These are phyloP conservation scores for Phytophthora ohioensis DNA, from an alignment of 352 stramenopile genomes.

Conservation along the genomic window DNA sequence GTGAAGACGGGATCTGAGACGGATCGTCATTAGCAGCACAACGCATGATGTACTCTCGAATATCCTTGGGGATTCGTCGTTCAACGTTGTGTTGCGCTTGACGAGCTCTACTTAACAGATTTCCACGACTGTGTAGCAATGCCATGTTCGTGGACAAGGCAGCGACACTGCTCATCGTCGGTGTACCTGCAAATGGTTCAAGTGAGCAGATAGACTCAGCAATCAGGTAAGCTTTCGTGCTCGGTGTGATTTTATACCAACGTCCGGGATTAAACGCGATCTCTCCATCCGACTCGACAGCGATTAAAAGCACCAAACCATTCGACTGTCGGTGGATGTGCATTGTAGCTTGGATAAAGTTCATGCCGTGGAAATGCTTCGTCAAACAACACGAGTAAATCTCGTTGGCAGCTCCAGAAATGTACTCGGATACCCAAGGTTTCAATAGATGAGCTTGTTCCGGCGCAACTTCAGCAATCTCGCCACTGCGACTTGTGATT, in stretches of 20 bases:
- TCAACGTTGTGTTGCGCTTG: slow-evolving; percentile 80
- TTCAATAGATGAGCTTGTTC: slow-evolving; percentile 35
- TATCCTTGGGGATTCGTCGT: slow-evolving; percentile 61
- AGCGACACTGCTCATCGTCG: slow-evolving; percentile 37
- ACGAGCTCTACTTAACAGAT: slow-evolving; percentile 62
- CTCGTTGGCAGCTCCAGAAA: slow-evolving; percentile 79
- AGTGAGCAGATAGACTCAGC: slow-evolving; percentile 74
- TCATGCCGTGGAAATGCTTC: slow-evolving; percentile 68
- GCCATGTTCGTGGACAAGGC: slow-evolving; percentile 43
- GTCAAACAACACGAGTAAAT: slow-evolving; percentile 80
- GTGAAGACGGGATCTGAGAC: slow-evolving; percentile 50
- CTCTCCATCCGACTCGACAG: slow-evolving; percentile 69
- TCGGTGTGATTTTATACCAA: slow-evolving; percentile 55
- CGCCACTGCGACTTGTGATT: slow-evolving; percentile 76
- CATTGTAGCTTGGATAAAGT: slow-evolving; percentile 78
- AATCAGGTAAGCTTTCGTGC: slow-evolving; percentile 80
- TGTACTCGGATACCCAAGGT: slow-evolving; percentile 81
- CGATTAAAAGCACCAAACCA: slow-evolving; percentile 79
- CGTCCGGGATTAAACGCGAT: slow-evolving; percentile 83
- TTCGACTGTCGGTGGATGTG: slow-evolving; percentile 77
- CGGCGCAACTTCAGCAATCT: slow-evolving; percentile 34
- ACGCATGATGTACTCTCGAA: slow-evolving; percentile 69
- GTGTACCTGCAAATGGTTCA: slow-evolving; percentile 45
- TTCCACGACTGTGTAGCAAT: slow-evolving; percentile 45
- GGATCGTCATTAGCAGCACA: slow-evolving; percentile 41